Conservation (phyloP, 768 basidiomycete species). For the Boletus rubroflammeus region DNA sequence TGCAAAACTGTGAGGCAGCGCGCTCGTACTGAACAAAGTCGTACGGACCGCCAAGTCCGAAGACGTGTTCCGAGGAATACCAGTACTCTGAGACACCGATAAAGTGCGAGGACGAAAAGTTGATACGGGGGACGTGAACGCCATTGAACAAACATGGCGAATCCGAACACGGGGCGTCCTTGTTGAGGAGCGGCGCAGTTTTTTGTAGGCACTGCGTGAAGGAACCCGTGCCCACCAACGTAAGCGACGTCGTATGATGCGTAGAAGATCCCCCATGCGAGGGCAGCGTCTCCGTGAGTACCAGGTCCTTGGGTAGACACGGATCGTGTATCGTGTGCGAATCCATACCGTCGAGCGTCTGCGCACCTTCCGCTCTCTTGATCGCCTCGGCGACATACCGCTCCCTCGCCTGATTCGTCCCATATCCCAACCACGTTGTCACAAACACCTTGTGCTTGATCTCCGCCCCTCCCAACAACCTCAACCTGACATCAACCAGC, state of each 20-base stretch:
- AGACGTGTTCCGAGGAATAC: constrained; percentile 98
- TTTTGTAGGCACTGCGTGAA: constrained; percentile 78
- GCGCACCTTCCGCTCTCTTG: constrained; percentile 46
- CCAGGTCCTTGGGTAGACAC: constrained; percentile 79
- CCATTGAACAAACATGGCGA: constrained; percentile 92
- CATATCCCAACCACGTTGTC: constrained; percentile 98
- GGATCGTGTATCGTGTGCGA: constrained; percentile 67
- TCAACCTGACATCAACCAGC: constrained; percentile 76
- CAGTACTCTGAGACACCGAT: constrained; percentile 99
- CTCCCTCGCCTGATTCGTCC: constrained; percentile 95
- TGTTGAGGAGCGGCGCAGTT: constrained; percentile 79
- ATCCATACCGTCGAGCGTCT: constrained; percentile 15
- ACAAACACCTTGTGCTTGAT: constrained; percentile 93
- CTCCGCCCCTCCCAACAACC: constrained; percentile 79
- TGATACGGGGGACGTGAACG: constrained; percentile 88
- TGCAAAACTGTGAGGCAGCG: constrained; percentile 84
- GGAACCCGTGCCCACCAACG: constrained; percentile 81
- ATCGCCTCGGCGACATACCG: constrained; percentile 78
- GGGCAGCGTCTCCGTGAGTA: constrained; percentile 54
- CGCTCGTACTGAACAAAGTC: constrained; percentile 96
- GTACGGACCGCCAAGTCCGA: constrained; percentile 91
- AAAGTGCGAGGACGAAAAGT: constrained; percentile 90
- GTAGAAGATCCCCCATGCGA: constrained; percentile 36
- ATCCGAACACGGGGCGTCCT: constrained; percentile 76
- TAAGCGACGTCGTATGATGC: constrained; percentile 53